Evolutionary conservation across 1,284 basidiomycete species (phyloP), one percentile per base, ranked within the genome.

Genomic region (Apiotrichum laibachii): DNA sequence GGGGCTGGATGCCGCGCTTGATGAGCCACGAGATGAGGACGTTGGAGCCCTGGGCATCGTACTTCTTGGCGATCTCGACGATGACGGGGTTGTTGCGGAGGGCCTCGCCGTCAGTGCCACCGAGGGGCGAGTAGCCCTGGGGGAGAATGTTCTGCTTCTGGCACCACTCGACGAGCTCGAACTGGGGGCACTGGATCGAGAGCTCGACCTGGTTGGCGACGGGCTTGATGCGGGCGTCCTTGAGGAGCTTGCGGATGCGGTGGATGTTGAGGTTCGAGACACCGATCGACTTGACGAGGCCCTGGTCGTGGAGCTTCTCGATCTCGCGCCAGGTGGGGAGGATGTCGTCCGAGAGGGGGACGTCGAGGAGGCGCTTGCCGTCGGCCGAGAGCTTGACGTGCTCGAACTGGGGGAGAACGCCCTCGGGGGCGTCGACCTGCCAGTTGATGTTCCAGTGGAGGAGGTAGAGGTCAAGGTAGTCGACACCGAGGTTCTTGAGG

Each of bases 151-250:
- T 80, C 62, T 88, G 82, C 58, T 85, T 73, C 61, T 75, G 62
- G 65, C 82, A 59, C 66, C 86, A 88, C 78, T 85, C 80, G 57
- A 90, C 77, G 40, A 94, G 82, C 67, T 91, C 88, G 1, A 86
- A 86, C 75, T 94, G 90, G 19, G 91, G 88, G 73, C 87, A 86
- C 82, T 85, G 89, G 75, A 84, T 88, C 76, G 83, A 90, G 35
- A 92, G 82, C 72, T 93, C 92, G 54, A 93, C 87, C 73, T 92
- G 75, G 70, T 76, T 88, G 60, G 90, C 84, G 34, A 87, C 90
- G 39, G 82, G 82, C 66, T 80, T 75, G 72, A 81, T 79, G 63
- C 72, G 78, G 56, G 76, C 78, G n/a, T 69, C 60, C 63, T 53
- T 87, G 67, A 91, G 81, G 15, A 87, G 81, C 72, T 88, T 87